Percentiles rank a stretch among this genome's conserved stretches.
These are phyloP conservation scores for Actinidia chinensis DNA, from an alignment of 179 eudicot genomes.

Conservation along the genomic window DNA sequence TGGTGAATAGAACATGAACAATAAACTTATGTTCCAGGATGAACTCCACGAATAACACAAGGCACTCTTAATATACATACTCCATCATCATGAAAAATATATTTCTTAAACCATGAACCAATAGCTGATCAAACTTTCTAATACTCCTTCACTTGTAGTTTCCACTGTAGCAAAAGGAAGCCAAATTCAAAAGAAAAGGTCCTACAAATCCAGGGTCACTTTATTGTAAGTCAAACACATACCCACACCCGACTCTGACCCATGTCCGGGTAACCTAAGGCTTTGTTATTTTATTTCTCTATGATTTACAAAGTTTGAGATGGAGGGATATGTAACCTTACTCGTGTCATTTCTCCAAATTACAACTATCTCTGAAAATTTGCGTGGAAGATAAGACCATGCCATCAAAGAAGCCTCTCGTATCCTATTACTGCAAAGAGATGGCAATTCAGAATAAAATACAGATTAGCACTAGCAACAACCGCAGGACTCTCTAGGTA, in stretches of 20 bases:
- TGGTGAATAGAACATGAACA: not conserved
- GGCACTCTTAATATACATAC: not conserved
- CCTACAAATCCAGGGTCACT: slow-evolving; percentile 3
- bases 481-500: not conserved
- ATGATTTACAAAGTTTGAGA: slow-evolving; percentile 11
- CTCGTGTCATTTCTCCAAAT: slow-evolving; percentile 92
- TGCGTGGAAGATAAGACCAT: slow-evolving; percentile 94
- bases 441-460: slow-evolving; percentile 26
- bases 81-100: not conserved
- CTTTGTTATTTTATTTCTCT: slow-evolving; percentile 9
- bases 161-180: not conserved
- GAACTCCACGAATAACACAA: not conserved
- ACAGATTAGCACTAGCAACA: slow-evolving; percentile 3
- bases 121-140: not conserved
- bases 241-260: not conserved
- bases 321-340: slow-evolving; percentile 48
- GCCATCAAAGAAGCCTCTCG: slow-evolving; percentile 99
- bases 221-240: not conserved
- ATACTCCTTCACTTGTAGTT: not conserved
- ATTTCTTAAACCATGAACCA: not conserved
- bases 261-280: not conserved
- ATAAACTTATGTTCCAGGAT: not conserved
- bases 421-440: slow-evolving; percentile 80
- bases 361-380: slow-evolving; percentile 86
- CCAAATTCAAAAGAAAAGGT: not conserved